Base-by-base conservation (phyloP, 2,329 filamentous ascomycete genomes). In the Aspergillus amoenus region DNA sequence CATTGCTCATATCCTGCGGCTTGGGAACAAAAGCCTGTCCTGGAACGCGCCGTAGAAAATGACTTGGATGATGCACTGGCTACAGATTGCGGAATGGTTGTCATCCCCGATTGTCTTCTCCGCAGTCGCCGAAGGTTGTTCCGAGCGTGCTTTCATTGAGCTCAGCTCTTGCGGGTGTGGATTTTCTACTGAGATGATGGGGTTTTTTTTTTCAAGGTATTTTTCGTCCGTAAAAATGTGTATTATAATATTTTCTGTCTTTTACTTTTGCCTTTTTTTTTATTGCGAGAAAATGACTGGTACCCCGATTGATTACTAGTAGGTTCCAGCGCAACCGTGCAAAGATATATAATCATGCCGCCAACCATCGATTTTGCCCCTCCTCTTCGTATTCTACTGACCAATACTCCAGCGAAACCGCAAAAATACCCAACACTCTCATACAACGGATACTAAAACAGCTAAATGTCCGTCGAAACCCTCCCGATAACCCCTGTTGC, bases 401-500 rank as follows among this genome's bases (percentile, higher is more conserved):
- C 43, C 56, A 62, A 30, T 30, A 11, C 27, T 9, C 8, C 27
- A 9, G 27, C 27, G 27, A 30, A 30, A 30, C 27, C 27, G 27
- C 27, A 9, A 30, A 11, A 30, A 3, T 30, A 4, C 9, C 4
- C 8, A 30, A 30, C 27, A 30, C 12, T 44, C 9, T 13, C 21
- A 51, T 17, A 8, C 27, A 42, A 34, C 9, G n/a, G 44, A 17
- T 12, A 47, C 15, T 4, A 18, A 5, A 37, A 22, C 8, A 22
- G 44, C 13, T 22, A 42, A 45, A 85, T 84, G 82, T 82, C 82
- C 40, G 66, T 76, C 41, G 71, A 77, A 66, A 64, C 79, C 11
- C 65, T 66, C 15, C 81, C 82, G 30, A 84, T 85, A 59, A 72
- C 77, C 21, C 69, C 77, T n/a, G 66, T 70, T 32, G 78, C 76